Conservation (phyloP, 1,139 yeast genomes). For the Pichia sp. region DNA sequence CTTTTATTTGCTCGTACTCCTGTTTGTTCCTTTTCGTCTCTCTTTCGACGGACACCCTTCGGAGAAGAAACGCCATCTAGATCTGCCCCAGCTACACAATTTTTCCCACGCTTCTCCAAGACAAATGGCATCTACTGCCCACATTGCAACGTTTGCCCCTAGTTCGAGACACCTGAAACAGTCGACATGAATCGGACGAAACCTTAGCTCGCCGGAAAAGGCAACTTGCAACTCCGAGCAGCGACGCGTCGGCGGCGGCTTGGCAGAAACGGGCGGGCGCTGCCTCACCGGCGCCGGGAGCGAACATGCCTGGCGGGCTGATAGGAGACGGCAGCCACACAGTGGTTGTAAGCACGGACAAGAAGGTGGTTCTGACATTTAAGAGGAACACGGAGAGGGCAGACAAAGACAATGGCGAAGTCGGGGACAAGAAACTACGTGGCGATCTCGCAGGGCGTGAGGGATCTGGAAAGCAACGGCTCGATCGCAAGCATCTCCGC, state of each 20-base stretch:
- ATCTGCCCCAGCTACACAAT: no score
- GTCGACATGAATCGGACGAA: background rate
- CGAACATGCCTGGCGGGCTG: background rate
- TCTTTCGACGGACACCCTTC: no score
- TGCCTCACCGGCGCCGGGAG: background rate
- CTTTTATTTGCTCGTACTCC: no score
- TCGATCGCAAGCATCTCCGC: conserved; percentile 32
- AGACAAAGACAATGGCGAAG: background rate
- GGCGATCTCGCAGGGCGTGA: conserved; percentile 30
- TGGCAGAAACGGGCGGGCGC: background rate
- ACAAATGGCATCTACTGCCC: no score
- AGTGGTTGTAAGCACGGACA: background rate
- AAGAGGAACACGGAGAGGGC: background rate
- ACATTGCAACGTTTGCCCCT: no score
- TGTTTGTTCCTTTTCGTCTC: no score
- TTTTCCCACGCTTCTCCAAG: no score
- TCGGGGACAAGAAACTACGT: conserved; percentile 7
- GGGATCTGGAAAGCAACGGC: conserved; percentile 25
- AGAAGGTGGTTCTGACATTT: background rate
- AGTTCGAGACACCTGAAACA: background rate
- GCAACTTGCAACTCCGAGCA: background rate
- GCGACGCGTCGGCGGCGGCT: background rate
- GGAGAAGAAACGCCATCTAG: no score
- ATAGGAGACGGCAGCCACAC: no score
- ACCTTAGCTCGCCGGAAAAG: background rate